Evolutionary conservation across 352 stramenopile genomes (phyloP), one percentile per base, ranked within the genome.

Genomic region (Phytophthora hybrid): DNA sequence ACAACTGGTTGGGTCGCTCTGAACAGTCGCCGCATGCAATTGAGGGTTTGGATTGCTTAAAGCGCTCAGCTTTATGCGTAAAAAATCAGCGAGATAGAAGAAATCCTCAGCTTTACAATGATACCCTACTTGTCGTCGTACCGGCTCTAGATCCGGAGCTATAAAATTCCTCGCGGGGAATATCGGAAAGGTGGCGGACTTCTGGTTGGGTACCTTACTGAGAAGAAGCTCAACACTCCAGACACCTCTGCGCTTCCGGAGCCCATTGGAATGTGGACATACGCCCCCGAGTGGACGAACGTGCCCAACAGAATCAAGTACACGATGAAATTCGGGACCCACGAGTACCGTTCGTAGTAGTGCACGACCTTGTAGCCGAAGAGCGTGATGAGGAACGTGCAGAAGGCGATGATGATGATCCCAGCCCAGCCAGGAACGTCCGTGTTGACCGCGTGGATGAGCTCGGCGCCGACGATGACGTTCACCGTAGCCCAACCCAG

Each of bases 301-400:
- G 72, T 70, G 18, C 70, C 64, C 55, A 83, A 32, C 53, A 83
- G 32, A 37, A 85, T 83, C 21, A 85, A 59, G 59, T 79, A 85
- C 14, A 83, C 78, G 47, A 81, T 81, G 64, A 80, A 81, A 19
- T 74, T 77, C 4, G 78, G 78, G 63, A 83, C 77, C 78, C 78
- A 85, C 34, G 76, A 78, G 69, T 78, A 85, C 11, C 78, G 75
- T 60, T 85, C 76, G 70, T 85, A 85, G 65, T 73, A 74, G 73
- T 85, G 78, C 14, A 85, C 76, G 54, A 83, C 64, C 71, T 81
- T 81, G 73, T 83, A 85, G 16, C 78, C 78, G 54, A 80, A 85
- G 51, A 85, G 78, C 29, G 72, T 85, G 63, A 80, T 73, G 39
- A 78, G 55, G 70, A 85, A 83, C 1, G 78, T 85, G 41, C 69